These are phyloP conservation scores for Plenodomus biglobosus DNA, from an alignment of 2,329 filamentous ascomycete genomes.

Conservation along the genomic window DNA sequence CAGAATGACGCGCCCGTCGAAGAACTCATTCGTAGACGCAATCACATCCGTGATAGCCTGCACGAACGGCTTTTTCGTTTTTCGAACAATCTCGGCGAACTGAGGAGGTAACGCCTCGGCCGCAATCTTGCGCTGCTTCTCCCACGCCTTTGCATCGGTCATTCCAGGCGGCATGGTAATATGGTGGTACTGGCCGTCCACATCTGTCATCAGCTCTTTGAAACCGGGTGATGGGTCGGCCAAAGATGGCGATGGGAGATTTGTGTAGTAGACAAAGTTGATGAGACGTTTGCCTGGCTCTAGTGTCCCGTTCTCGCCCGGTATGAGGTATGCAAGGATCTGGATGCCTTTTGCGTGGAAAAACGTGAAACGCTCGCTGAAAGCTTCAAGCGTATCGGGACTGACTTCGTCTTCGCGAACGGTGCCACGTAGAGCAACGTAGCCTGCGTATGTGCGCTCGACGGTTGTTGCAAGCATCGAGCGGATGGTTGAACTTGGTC, in stretches of 20 bases:
- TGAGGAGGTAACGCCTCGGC: slow-evolving; percentile 38
- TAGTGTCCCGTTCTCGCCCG: slow-evolving; percentile 43
- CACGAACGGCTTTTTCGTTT: slow-evolving; percentile 47
- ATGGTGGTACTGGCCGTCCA: slow-evolving; percentile 41
- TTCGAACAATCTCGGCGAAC: slow-evolving; percentile 45
- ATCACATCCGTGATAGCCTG: slow-evolving; percentile 49
- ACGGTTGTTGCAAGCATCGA: slow-evolving; percentile 16
- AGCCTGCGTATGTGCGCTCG: slow-evolving; percentile 27
- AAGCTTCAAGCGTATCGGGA: slow-evolving; percentile 12
- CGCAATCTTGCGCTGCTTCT: slow-evolving; percentile 34
- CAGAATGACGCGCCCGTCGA: slow-evolving; percentile 46
- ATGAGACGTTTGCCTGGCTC: slow-evolving; percentile 44
- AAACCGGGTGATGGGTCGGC: no score
- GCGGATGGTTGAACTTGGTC: slow-evolving; percentile 26
- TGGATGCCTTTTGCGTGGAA: slow-evolving; percentile 18
- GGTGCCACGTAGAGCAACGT: slow-evolving; percentile 33
- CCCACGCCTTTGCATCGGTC: slow-evolving; percentile 44
- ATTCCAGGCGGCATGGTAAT: slow-evolving; percentile 48
- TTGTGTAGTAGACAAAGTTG: slow-evolving; percentile 53
- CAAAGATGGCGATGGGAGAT: slow-evolving; percentile 41
- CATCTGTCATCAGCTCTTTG: slow-evolving; percentile 48
- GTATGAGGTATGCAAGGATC: slow-evolving; percentile 46
- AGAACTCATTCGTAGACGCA: slow-evolving; percentile 37
- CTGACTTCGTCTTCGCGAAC: slow-evolving; percentile 23
- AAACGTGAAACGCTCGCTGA: slow-evolving; percentile 23